These are phyloP conservation scores for Leccinum pachyderme DNA, from an alignment of 1,284 basidiomycete genomes.

Conservation along the genomic window DNA sequence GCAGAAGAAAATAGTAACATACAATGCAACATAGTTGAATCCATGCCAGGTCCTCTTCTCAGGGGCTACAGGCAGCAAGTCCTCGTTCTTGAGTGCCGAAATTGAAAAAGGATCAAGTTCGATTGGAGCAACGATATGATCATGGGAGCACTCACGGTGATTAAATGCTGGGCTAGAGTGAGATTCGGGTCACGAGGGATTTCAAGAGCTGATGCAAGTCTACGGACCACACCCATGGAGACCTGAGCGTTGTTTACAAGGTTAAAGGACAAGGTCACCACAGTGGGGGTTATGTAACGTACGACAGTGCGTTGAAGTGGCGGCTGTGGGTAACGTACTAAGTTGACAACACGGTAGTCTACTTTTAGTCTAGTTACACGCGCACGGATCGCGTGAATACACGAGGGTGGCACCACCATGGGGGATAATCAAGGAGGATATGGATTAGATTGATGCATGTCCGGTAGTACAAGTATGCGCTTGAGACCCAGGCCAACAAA, in stretches of 20 bases:
- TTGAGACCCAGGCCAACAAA: slow-evolving; percentile 29
- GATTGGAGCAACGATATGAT: not conserved
- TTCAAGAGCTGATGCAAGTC: slow-evolving; percentile 40
- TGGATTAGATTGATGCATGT: slow-evolving; percentile 34
- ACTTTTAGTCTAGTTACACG: not conserved
- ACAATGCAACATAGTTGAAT: slow-evolving; percentile 68
- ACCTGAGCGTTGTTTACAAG: slow-evolving; percentile 2
- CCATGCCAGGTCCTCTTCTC: slow-evolving; percentile 59
- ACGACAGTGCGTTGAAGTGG: not conserved
- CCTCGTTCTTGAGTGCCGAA: slow-evolving; percentile 51
- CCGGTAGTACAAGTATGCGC: slow-evolving; percentile 34
- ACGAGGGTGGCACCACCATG: not conserved
- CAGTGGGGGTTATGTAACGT: not conserved
- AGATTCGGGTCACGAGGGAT: slow-evolving; percentile 49
- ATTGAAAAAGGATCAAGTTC: slow-evolving; percentile 12
- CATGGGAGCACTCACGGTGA: slow-evolving; percentile 40
- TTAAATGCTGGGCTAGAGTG: slow-evolving; percentile 51
- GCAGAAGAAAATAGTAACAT: slow-evolving; percentile 21
- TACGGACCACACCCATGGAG: slow-evolving; percentile 25
- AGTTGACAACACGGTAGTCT: not conserved
- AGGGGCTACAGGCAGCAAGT: slow-evolving; percentile 57
- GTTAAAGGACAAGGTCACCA: slow-evolving; percentile 1
- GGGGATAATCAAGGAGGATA: slow-evolving; percentile 10
- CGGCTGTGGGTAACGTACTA: not conserved
- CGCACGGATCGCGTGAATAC: not conserved